phyloP scores from a whole-genome alignment of 2,329 filamentous ascomycete species.

The Diplodia corticola region DNA sequence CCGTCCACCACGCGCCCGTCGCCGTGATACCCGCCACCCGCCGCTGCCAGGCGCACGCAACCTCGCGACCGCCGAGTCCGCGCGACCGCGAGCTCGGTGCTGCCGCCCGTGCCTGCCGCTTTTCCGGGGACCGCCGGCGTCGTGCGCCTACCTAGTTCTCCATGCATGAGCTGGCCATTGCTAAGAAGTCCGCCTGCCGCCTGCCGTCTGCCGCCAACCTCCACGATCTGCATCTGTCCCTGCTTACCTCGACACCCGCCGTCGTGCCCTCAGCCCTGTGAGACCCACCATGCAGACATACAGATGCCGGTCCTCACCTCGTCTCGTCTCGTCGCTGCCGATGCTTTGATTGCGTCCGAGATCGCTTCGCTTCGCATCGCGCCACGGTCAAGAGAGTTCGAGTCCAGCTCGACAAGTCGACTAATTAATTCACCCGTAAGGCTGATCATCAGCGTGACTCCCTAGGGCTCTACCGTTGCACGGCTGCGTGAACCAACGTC shows the following conservation, averaged over 20 bases:
- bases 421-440: too few relatives aligned
- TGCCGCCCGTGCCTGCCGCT: background rate
- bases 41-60: background rate
- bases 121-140: background rate
- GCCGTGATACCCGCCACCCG: conserved; percentile 8
- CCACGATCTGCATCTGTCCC: conserved; percentile 9
- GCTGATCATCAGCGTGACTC: too few relatives aligned
- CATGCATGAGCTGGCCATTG: background rate
- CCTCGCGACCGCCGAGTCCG: background rate
- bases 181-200: background rate
- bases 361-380: background rate
- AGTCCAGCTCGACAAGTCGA: too few relatives aligned
- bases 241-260: conserved; percentile 11
- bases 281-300: background rate
- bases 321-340: background rate
- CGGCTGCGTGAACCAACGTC: background rate
- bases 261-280: conserved; percentile 17
- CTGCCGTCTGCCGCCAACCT: background rate
- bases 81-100: background rate
- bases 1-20: background rate
- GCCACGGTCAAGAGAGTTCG: background rate
- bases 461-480: background rate
- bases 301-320: background rate
- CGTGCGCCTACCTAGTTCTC: background rate
- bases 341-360: background rate